Evolutionary conservation across 2,329 filamentous ascomycete genomes (phyloP).

Genomic region (Neofusicoccum laricinum): DNA sequence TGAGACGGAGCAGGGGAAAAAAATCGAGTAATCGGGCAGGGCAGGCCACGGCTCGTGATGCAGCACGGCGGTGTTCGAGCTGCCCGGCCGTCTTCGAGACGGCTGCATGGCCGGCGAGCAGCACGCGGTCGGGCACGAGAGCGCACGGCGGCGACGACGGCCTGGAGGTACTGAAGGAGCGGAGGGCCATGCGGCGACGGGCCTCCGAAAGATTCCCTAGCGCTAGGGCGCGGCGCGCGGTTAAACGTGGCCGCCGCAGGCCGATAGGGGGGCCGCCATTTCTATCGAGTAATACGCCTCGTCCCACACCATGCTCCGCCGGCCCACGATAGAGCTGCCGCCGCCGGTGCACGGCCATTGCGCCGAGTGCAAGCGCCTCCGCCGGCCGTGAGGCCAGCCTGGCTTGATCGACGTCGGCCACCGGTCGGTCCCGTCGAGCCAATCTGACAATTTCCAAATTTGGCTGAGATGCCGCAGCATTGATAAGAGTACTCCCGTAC

Average conservation of each 20-base stretch:
- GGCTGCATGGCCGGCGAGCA: not conserved
- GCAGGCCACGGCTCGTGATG: not conserved
- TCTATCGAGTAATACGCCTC: constrained; percentile 16
- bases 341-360: not conserved
- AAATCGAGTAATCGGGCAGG: not conserved
- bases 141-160: not conserved
- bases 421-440: constrained; percentile 11
- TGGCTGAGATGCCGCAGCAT: constrained; percentile 12
- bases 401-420: not conserved
- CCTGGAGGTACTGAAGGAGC: not conserved
- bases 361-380: not conserved
- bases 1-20: constrained; percentile 3
- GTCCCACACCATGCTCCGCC: not conserved
- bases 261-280: constrained; percentile 13
- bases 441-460: constrained; percentile 11
- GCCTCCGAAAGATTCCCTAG: constrained; percentile 9
- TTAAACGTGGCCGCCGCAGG: not conserved
- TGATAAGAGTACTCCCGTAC: constrained; percentile 12
- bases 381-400: not conserved
- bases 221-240: not conserved
- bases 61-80: not conserved
- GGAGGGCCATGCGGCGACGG: not conserved
- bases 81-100: not conserved
- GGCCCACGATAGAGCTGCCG: not conserved
- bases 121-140: not conserved